Evolutionary conservation across 1,139 yeast species (phyloP), one percentile per base, ranked within the genome.

Genomic region (Pichia norvegensis): DNA sequence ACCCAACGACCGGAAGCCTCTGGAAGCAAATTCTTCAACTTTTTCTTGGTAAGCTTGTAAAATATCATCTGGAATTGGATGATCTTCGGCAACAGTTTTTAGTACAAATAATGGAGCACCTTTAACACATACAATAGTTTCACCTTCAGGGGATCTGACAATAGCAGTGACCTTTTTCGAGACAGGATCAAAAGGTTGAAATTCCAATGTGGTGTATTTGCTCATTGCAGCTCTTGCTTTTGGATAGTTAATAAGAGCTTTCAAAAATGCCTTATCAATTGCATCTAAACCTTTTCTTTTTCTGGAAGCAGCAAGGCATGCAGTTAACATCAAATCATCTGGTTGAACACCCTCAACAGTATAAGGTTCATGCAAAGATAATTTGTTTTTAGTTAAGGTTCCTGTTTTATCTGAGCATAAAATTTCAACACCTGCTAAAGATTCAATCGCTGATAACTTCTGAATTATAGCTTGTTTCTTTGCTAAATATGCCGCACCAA

Each of bases 251-350:
- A 79, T 79, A 70, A 88, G 80, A 61, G 97, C 83, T 72, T 88
- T 88, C 69, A 90, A 76, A 87, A 88, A 88, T 66, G 97, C 95
- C 77, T 83, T 86, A 73, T 88, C 97, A 67, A 88, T 88, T 64
- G 97, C 97, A 73, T 88, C 97, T 68, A 88, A 79, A 81, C 96
- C 97, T 81, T 90, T 88, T 86, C 81, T 85, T 88, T 88, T 88
- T 80, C 97, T 85, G 55, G 96, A 85, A 66, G 97, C 96, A 70
- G 97, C 97, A 67, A 88, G 78, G 79, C 95, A 86, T 66, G 96
- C 97, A 68, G 97, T 88, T 73, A 88, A 79, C 96, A 88, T 88
- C 68, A 88, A 79, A 67, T 88, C 97, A 64, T 90, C 97, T 55
- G 95, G 82, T 68, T 90, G 95, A 62, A 92, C 97, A 78, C 98